Conservation (phyloP, 148 eudicot genomes). For the Nyssa sinensis region DNA sequence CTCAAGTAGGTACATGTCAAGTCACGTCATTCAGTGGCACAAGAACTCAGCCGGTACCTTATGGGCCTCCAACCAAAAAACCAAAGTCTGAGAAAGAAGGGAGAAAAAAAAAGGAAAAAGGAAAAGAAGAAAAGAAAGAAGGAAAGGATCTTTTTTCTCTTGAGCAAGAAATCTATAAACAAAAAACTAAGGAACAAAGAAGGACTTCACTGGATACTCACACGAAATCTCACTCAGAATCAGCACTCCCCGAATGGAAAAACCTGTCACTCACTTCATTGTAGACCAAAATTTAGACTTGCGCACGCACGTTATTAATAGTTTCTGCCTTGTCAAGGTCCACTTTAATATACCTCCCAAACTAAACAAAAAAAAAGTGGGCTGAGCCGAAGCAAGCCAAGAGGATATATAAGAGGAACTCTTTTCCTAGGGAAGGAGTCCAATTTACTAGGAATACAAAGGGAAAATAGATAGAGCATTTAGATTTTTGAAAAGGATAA, state of each 20-base stretch:
- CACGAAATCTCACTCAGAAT: neutral
- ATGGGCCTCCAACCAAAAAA: too few relatives aligned
- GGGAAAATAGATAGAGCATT: slow-evolving; percentile 4
- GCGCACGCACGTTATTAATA: neutral
- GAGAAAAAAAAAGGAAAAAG: too few relatives aligned
- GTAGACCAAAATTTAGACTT: neutral
- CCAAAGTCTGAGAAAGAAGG: too few relatives aligned
- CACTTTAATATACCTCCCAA: neutral
- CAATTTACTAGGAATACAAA: neutral
- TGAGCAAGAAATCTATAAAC: neutral
- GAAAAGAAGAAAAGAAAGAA: too few relatives aligned
- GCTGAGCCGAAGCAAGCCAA: neutral
- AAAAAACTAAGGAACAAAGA: neutral
- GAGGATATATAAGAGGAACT: slow-evolving; percentile 2
- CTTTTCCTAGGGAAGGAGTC: neutral
- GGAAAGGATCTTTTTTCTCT: too few relatives aligned
- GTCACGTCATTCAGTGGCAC: too few relatives aligned
- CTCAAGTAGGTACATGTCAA: too few relatives aligned
- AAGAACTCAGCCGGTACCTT: too few relatives aligned
- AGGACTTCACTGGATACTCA: neutral
- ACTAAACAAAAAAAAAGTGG: neutral
- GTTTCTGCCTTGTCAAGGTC: neutral
- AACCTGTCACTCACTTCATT: neutral
- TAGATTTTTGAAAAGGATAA: neutral
- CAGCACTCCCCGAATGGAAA: neutral